These are phyloP conservation scores for Fragaria ananassa DNA, from an alignment of 306 rosid genomes.

Conservation along the genomic window DNA sequence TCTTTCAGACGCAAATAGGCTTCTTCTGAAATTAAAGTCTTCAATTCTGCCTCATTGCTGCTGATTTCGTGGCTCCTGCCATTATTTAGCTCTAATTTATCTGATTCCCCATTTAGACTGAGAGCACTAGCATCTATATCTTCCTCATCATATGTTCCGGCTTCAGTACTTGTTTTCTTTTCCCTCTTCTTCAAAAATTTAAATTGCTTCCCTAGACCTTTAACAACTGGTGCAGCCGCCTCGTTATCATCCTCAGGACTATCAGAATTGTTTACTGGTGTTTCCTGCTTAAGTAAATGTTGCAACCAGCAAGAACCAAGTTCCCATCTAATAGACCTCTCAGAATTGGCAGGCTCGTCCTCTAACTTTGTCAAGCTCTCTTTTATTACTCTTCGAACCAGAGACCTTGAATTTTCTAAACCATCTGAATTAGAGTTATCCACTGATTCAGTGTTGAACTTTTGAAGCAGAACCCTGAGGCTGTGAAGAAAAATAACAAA, in stretches of 20 bases:
- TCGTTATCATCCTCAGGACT: slow-evolving; percentile 32
- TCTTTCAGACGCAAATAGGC: slow-evolving; percentile 65
- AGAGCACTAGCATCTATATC: slow-evolving; percentile 34
- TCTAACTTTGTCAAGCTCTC: slow-evolving; percentile 53
- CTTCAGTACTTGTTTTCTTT: slow-evolving; percentile 36
- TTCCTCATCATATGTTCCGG: slow-evolving; percentile 33
- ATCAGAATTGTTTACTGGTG: slow-evolving; percentile 31
- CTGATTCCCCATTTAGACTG: slow-evolving; percentile 18
- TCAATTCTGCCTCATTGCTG: slow-evolving; percentile 43
- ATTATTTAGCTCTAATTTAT: slow-evolving; percentile 36
- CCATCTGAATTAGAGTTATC: slow-evolving; percentile 42
- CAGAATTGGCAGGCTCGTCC: slow-evolving; percentile 40
- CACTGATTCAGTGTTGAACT: slow-evolving; percentile 41
- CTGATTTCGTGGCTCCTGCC: slow-evolving; percentile 26
- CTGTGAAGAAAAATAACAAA: slow-evolving; percentile 36
- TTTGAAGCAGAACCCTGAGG: slow-evolving; percentile 74
- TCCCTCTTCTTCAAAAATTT: slow-evolving; percentile 81
- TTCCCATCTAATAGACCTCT: slow-evolving; percentile 83
- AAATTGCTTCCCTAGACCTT: slow-evolving; percentile 89
- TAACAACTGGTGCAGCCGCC: slow-evolving; percentile 52
- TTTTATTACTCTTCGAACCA: slow-evolving; percentile 52
- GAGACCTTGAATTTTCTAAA: slow-evolving; percentile 40
- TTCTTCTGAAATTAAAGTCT: slow-evolving; percentile 58
- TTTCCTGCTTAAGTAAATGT: slow-evolving; percentile 79
- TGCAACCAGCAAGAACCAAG: slow-evolving; percentile 96